A percentile compares a stretch with the other conserved stretches of the same genome.
Conservation (phyloP, 1,284 basidiomycete genomes). For the Clitocybe nebularis region DNA sequence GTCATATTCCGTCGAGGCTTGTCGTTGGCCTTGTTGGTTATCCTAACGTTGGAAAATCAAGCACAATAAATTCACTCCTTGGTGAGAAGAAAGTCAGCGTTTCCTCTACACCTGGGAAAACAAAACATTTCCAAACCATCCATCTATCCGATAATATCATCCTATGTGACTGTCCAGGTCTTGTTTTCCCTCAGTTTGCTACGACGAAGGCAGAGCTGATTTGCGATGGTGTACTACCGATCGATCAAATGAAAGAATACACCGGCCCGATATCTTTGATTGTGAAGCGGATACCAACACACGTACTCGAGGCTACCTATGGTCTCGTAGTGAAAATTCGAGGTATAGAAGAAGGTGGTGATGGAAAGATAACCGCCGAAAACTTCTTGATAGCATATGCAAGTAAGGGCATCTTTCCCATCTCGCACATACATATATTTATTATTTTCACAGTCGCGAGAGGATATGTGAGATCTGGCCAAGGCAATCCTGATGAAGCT, state of each 20-base stretch:
- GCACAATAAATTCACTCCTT: conserved; percentile 94
- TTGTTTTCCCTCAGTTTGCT: conserved; percentile 98
- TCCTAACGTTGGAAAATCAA: conserved; percentile 97
- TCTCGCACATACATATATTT: conserved; percentile 9
- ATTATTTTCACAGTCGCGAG: conserved; percentile 65
- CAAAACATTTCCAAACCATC: conserved; percentile 99
- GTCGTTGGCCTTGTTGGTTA: conserved; percentile 97
- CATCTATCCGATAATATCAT: conserved; percentile 84
- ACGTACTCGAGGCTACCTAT: conserved; percentile 88
- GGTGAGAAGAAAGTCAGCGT: conserved; percentile 97
- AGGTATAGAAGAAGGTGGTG: conserved; percentile 81
- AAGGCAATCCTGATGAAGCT: conserved; percentile 97
- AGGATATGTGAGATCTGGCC: conserved; percentile 90
- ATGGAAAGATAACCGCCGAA: conserved; percentile 75
- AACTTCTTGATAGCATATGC: conserved; percentile 89
- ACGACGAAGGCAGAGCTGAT: conserved; percentile 94
- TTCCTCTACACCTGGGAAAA: conserved; percentile 96
- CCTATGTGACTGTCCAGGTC: conserved; percentile 98
- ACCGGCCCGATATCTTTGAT: conserved; percentile 85
- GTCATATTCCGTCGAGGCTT: conserved; percentile 64
- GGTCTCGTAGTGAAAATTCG: conserved; percentile 76
- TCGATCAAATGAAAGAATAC: conserved; percentile 96
- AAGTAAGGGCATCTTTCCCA: conserved; percentile 50
- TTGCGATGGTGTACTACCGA: conserved; percentile 95
- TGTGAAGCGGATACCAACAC: conserved; percentile 76